Percentiles rank a stretch among this genome's conserved stretches.
Conservation (phyloP, 2,329 filamentous ascomycete species). For the Chalaropsis ovoidea region DNA sequence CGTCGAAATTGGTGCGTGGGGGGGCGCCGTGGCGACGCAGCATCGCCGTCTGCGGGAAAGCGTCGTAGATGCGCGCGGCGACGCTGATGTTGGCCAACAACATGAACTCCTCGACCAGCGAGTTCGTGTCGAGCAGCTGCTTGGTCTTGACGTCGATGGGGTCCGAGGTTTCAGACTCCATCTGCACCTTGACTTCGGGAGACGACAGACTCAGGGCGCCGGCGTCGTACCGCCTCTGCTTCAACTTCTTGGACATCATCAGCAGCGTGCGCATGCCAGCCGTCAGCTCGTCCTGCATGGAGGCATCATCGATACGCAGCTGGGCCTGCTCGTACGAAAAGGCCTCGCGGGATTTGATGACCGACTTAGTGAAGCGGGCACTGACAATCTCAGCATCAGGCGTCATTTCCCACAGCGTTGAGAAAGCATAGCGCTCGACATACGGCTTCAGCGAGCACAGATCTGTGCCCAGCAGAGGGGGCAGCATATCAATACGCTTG, state of each 20-base stretch:
- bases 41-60: constrained; percentile 91
- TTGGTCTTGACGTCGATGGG: constrained; percentile 96
- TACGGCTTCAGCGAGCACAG: constrained; percentile 94
- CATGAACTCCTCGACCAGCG: constrained; percentile 98
- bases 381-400: constrained; percentile 74
- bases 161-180: constrained; percentile 78
- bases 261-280: constrained; percentile 79
- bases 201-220: constrained; percentile 91
- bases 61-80: constrained; percentile 76
- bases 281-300: constrained; percentile 81
- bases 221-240: constrained; percentile 91
- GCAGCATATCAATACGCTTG: constrained; percentile 99
- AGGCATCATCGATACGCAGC: constrained; percentile 78
- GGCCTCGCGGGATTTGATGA: constrained; percentile 90
- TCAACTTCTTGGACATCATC: constrained; percentile 81
- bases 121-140: constrained; percentile 87
- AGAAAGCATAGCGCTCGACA: constrained; percentile 87
- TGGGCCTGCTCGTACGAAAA: constrained; percentile 98
- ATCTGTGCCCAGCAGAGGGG: constrained; percentile 89
- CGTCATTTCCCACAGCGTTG: constrained; percentile 79
- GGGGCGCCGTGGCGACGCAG: constrained; percentile 85
- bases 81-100: constrained; percentile 94
- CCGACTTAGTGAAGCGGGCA: constrained; percentile 89
- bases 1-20: constrained; percentile 93
- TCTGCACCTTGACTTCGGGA: constrained; percentile 94